Evolutionary conservation across 2,329 filamentous ascomycete species (phyloP).

Genomic region (Diaporthe velutina): DNA sequence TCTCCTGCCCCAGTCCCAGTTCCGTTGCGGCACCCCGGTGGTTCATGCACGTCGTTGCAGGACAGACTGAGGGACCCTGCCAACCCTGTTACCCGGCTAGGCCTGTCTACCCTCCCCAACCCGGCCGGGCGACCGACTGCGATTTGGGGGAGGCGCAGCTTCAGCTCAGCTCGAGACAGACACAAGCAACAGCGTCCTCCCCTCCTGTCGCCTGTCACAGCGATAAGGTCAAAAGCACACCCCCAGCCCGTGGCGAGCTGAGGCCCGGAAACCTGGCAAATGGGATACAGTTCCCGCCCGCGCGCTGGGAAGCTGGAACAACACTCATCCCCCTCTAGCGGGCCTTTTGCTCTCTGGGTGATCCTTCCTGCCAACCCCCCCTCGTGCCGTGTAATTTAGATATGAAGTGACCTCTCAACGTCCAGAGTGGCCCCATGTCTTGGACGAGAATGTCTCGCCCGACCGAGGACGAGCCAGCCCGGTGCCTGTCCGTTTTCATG

Average conservation of each 20-base stretch:
- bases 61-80: constrained; percentile 4
- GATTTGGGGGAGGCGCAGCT: constrained; percentile 11
- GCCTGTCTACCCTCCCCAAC: neutral
- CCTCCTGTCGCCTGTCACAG: constrained; percentile 14
- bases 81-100: neutral
- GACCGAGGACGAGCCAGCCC: constrained; percentile 2
- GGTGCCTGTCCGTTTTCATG: neutral
- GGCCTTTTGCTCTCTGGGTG: neutral
- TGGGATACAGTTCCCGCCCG: neutral
- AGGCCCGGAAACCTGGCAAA: constrained; percentile 21
- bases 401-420: neutral
- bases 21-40: constrained; percentile 26
- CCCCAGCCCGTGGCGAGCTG: constrained; percentile 5
- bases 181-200: constrained; percentile 5
- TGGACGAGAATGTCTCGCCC: constrained; percentile 14
- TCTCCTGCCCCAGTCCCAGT: constrained; percentile 9
- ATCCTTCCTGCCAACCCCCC: neutral
- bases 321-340: constrained; percentile 17
- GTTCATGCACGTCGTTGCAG: constrained; percentile 29
- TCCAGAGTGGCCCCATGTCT: constrained; percentile 12
- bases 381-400: constrained; percentile 14
- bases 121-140: constrained; percentile 10
- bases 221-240: neutral
- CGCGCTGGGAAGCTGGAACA: constrained; percentile 21
- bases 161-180: constrained; percentile 10